A percentile compares a stretch with the other conserved stretches of the same genome.
phyloP scores from a whole-genome alignment of 768 basidiomycete genomes.

The Coprinopsis sp. region DNA sequence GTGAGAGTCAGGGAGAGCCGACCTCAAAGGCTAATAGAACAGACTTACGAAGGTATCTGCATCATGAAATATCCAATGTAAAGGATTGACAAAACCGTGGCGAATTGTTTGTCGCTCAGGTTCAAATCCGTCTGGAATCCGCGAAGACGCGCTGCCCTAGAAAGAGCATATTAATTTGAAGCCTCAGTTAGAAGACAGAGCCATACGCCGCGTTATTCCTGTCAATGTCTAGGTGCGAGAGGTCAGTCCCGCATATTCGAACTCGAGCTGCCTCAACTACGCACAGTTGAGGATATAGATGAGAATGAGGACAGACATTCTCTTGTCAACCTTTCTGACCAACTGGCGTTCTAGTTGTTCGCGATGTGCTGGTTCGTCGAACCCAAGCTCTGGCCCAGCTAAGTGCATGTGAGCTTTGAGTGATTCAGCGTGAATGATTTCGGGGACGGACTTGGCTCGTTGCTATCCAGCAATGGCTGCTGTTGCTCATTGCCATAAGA shows the following conservation, averaged over 20 bases:
- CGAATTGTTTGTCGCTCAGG: slow-evolving; percentile 56
- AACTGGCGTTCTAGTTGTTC: slow-evolving; percentile 30
- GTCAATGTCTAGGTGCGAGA: slow-evolving; percentile 48
- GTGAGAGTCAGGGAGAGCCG: slow-evolving; percentile 14
- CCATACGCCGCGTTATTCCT: slow-evolving; percentile 63
- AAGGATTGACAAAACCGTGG: slow-evolving; percentile 54
- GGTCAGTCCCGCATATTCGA: neutral
- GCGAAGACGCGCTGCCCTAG: slow-evolving; percentile 57
- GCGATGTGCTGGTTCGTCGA: slow-evolving; percentile 19
- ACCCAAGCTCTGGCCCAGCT: slow-evolving; percentile 20
- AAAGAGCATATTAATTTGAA: neutral
- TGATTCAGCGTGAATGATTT: neutral
- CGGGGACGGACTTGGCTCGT: neutral
- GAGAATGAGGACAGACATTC: slow-evolving; percentile 44
- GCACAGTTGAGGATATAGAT: slow-evolving; percentile 46
- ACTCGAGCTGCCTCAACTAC: neutral
- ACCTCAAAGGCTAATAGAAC: neutral
- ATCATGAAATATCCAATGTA: slow-evolving; percentile 68
- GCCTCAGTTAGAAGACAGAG: neutral
- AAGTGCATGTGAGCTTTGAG: neutral
- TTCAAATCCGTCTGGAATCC: slow-evolving; percentile 63
- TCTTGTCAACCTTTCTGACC: slow-evolving; percentile 44
- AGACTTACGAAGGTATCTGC: slow-evolving; percentile 62
- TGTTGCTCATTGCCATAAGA: neutral
- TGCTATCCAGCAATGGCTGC: neutral